Conservation (phyloP, 2,329 filamentous ascomycete genomes). For the Beauveria varroae region DNA sequence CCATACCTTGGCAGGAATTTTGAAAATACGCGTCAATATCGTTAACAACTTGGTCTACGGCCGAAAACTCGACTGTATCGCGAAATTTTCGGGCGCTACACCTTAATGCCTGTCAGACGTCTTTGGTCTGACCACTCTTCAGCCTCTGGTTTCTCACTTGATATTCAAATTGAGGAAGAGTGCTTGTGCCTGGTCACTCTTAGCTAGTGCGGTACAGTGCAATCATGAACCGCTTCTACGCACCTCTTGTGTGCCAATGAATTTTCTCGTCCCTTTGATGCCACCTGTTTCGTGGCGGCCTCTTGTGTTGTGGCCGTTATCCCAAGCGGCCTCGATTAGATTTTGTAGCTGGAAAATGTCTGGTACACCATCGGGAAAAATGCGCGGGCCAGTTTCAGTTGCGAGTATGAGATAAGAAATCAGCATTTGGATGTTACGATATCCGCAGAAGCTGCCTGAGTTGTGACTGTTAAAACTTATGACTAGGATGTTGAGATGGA, state of each 20-base stretch:
- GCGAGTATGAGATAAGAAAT: conserved; percentile 66
- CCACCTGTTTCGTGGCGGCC: conserved; percentile 79
- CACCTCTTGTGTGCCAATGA: conserved; percentile 89
- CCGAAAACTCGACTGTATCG: conserved; percentile 1
- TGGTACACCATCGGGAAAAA: conserved; percentile 57
- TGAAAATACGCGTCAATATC: conserved; percentile 68
- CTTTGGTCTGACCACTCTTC: too few species aligned
- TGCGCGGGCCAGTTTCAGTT: conserved; percentile 46
- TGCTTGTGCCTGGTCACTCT: background rate
- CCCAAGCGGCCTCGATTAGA: conserved; percentile 82
- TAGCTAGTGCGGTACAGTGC: background rate
- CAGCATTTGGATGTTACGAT: conserved; percentile 91
- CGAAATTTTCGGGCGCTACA: background rate
- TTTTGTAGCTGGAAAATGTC: conserved; percentile 79
- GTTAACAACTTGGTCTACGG: conserved; percentile 50
- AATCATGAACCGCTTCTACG: conserved; percentile 6
- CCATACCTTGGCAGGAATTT: background rate
- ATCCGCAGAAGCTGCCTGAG: conserved; percentile 82
- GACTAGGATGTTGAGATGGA: background rate
- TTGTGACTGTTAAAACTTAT: background rate
- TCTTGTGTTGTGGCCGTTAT: conserved; percentile 67
- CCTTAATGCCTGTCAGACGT: background rate
- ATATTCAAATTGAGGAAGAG: background rate
- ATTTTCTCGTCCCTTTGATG: conserved; percentile 82
- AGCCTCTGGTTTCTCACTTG: background rate